Base-by-base conservation (phyloP, 163 green algal genomes). In the Coccomyxa subellipsoidea region DNA sequence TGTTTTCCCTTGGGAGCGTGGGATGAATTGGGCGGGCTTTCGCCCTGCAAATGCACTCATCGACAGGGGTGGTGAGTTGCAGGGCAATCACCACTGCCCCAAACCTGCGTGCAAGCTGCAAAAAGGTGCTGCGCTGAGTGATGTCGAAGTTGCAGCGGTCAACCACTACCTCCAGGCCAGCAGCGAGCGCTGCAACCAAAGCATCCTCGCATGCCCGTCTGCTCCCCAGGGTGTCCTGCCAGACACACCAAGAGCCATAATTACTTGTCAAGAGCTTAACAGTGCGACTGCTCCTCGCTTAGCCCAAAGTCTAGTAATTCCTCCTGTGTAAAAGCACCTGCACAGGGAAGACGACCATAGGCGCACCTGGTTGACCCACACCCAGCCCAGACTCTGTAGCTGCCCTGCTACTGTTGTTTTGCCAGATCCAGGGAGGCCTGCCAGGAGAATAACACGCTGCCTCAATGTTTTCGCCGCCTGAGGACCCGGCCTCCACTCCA, bases 61-160 rank as follows among this genome's bases (percentile, higher is more conserved):
- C 31, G 10, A 83, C 27, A n/a, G 78, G 40, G 34, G 54, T 39
- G 10, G 77, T 54, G 34, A 84, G 54, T 37, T 82, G 77, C 35
- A 86, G n/a, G 31, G 39, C 78, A 47, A 84, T 78, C 18, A 40
- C 32, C 7, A 35, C 66, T 23, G 79, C 76, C 77, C 15, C 76
- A 35, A 29, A 23, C 10, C 53, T 59, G 66, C 21, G 7, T 35
- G 81, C 83, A 27, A 83, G 39, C 21, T 37, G 53, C 75, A 89
- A 54, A 79, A 76, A 85, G 38, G 29, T 10, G 29, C n/a, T 5
- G 31, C 84, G 84, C 72, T 88, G 84, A 18, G 32, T 29, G 10
- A 77, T 69, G 71, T 88, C 84, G 72, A 85, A 84, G n/a, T 88
- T 88, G 79, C 83, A 90, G 12, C 79, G 89, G 54, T 89, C 85